phyloP scores from a whole-genome alignment of 2,329 filamentous ascomycete species.

The Thielaviopsis populi region DNA sequence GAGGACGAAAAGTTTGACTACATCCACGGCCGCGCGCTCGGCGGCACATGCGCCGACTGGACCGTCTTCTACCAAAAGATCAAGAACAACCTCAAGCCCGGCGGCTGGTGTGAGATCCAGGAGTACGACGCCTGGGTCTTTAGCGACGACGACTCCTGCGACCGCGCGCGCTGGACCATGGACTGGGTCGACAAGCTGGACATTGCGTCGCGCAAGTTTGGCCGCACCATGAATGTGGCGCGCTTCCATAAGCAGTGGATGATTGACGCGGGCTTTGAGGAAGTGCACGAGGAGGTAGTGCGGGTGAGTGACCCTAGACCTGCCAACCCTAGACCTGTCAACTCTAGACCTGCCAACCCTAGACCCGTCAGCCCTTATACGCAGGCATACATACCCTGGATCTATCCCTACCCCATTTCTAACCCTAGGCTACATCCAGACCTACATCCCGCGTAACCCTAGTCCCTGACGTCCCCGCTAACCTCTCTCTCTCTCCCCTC shows the following conservation, averaged over 20 bases:
- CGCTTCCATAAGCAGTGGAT: conserved; percentile 27
- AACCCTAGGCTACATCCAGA: too few species aligned
- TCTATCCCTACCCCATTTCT: too few species aligned
- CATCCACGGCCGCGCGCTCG: conserved; percentile 20
- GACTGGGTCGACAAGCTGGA: conserved; percentile 28
- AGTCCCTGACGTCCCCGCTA: too few species aligned
- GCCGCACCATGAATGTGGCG: conserved; percentile 28
- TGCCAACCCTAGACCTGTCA: too few species aligned
- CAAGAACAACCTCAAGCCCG: conserved; percentile 23
- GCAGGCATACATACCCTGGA: too few species aligned
- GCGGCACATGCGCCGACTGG: conserved; percentile 24
- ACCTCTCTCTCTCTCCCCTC: neutral
- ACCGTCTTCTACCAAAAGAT: conserved; percentile 23
- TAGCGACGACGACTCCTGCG: conserved; percentile 27
- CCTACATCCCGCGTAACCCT: too few species aligned
- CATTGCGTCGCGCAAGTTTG: conserved; percentile 25
- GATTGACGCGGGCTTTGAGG: conserved; percentile 26
- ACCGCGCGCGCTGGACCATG: conserved; percentile 27
- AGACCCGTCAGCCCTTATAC: too few species aligned
- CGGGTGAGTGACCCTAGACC: conserved; percentile 21
- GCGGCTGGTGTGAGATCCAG: conserved; percentile 28
- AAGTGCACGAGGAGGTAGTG: conserved; percentile 23
- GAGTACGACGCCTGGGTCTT: conserved; percentile 28
- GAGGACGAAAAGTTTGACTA: conserved; percentile 27
- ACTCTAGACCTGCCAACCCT: too few species aligned